These are phyloP conservation scores for Aaosphaeria arxii DNA, from an alignment of 2,329 filamentous ascomycete genomes.

Conservation along the genomic window DNA sequence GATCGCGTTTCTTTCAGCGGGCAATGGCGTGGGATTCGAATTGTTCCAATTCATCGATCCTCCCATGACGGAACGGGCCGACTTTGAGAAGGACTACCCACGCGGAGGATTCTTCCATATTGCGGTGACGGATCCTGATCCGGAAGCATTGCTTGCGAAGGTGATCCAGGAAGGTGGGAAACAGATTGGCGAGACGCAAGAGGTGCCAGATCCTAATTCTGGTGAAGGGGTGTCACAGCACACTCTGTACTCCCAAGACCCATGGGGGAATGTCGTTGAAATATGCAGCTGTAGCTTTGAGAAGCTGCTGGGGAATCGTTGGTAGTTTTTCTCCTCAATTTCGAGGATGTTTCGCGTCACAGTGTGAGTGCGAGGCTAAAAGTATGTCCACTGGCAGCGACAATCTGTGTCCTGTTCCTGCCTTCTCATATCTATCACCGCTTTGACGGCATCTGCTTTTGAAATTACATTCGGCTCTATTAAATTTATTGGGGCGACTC, in stretches of 20 bases:
- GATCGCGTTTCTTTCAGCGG: conserved; percentile 25
- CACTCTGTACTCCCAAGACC: conserved; percentile 14
- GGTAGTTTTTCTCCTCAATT: not conserved
- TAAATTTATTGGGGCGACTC: no score
- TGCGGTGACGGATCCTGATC: conserved; percentile 26
- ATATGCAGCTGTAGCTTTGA: conserved; percentile 18
- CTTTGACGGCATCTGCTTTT: no score
- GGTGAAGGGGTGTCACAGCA: conserved; percentile 9
- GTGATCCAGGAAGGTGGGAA: conserved; percentile 19
- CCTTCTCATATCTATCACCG: no score
- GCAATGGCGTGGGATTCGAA: conserved; percentile 34
- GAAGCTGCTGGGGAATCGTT: conserved; percentile 15
- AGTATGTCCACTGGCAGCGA: no score
- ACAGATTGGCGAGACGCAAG: conserved; percentile 18
- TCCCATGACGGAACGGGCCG: conserved; percentile 5
- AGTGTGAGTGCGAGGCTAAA: no score
- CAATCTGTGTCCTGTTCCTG: no score
- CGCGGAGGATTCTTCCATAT: conserved; percentile 33
- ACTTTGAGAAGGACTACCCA: conserved; percentile 16
- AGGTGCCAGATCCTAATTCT: conserved; percentile 5
- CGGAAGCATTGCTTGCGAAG: conserved; percentile 19
- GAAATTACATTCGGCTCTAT: no score
- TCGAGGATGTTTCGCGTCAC: not conserved
- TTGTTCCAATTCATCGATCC: conserved; percentile 34
- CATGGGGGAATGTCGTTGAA: conserved; percentile 23